phyloP scores from a whole-genome alignment of 208 protist genomes.

The Leishmania aethiopica region DNA sequence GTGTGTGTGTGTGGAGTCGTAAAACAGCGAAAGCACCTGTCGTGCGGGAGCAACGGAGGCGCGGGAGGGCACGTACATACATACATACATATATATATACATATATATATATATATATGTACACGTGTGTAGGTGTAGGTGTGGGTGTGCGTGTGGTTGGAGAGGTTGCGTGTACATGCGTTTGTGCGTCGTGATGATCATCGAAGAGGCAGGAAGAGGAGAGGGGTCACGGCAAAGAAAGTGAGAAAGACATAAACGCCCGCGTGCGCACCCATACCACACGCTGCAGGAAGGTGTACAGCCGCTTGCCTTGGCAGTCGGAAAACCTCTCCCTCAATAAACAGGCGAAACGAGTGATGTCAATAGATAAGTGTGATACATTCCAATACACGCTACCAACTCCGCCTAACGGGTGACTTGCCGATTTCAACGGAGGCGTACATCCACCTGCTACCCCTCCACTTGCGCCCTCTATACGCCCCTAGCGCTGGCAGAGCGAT shows the following conservation, averaged over 20 bases:
- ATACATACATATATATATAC: too few species aligned
- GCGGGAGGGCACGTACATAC: background rate
- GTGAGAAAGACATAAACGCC: background rate
- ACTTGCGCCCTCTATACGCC: background rate
- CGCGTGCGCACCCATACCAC: background rate
- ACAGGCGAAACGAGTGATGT: background rate
- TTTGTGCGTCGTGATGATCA: background rate
- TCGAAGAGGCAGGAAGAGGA: constrained; percentile 6
- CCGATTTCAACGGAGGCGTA: background rate
- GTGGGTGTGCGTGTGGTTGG: too few species aligned
- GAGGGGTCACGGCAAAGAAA: background rate
- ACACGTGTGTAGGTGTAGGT: too few species aligned
- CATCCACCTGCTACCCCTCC: background rate
- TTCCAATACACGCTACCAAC: background rate
- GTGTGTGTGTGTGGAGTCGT: constrained; percentile 9
- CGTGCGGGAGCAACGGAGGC: background rate
- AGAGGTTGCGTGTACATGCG: background rate
- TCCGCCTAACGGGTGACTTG: background rate
- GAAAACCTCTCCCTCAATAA: background rate
- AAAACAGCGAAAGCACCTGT: constrained; percentile 32
- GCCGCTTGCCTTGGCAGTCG: background rate
- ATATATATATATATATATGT: too few species aligned
- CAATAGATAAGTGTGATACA: background rate
- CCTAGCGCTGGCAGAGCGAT: background rate
- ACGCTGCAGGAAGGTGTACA: background rate